Evolutionary conservation across 2,329 filamentous ascomycete genomes (phyloP), one percentile per base, ranked within the genome.

Genomic region (Xylaria sp.): DNA sequence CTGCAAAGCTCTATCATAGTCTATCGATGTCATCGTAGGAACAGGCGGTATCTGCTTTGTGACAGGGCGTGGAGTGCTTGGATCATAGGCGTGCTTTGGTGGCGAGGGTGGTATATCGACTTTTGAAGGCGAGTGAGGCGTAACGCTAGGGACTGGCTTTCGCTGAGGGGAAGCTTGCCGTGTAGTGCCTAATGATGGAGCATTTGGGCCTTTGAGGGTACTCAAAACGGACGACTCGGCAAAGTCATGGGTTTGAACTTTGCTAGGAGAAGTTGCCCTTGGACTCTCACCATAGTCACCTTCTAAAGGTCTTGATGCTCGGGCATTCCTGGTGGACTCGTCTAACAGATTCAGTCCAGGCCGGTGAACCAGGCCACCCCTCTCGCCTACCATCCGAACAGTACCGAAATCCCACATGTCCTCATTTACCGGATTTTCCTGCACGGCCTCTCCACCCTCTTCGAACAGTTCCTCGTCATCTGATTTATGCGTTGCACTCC

Each of bases 371-470:
- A 88, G 78, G 37, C 86, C 86, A 69, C 90, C 89, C 34, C 89
- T 87, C 63, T 91, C 89, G 39, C 87, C 88, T n/a, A 91, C 90
- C 6, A 97, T 90, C 66, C 94, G 88, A 62, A 99, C 93, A 0
- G 96, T 99, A 52, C 96, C 96, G 83, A 99, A 99, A 80, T 99
- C 96, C 96, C 96, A 99, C 78, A 98, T 89, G 79, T 98, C 96
- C 79, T 98, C 93, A 70, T 91, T 87, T 8, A 88, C 83, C 20
- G 82, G 83, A 72, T 84, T 82, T 41, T 92, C 87, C 66, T 90
- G 87, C 0, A 84, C 81, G n/a, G 82, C 82, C 13, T 85, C 82
- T 56, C 88, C 86, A 46, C 88, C 85, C 9, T 84, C 85, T 25
- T 92, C 89, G 34, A 86, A 84, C 31, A 88, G 86, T 8, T 94